A percentile compares a stretch with the other conserved stretches of the same genome.
These are phyloP conservation scores for Emergomyces africanus DNA, from an alignment of 2,329 filamentous ascomycete genomes.

Conservation along the genomic window DNA sequence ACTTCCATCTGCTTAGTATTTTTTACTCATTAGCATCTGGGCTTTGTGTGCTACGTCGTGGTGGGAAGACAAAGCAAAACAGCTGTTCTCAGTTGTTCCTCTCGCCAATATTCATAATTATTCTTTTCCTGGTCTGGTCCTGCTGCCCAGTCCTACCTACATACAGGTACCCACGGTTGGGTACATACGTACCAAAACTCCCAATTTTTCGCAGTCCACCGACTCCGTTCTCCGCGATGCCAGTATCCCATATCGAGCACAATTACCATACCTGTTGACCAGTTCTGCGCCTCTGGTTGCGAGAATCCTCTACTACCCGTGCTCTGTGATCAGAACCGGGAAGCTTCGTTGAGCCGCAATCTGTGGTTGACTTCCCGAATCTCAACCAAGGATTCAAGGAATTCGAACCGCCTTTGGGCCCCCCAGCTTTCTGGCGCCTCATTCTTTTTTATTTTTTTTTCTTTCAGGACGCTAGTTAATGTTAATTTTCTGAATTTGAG, in stretches of 20 bases:
- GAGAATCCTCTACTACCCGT: too few relatives aligned
- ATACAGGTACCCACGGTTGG: background rate
- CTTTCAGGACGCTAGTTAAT: too few relatives aligned
- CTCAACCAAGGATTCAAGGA: background rate
- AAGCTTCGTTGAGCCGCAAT: background rate
- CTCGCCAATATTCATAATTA: background rate
- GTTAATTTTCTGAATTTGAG: background rate
- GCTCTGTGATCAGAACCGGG: background rate
- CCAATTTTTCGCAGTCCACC: background rate
- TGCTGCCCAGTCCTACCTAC: too few relatives aligned
- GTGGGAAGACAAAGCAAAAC: background rate
- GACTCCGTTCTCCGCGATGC: background rate
- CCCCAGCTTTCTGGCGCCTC: too few relatives aligned
- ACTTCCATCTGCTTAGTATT: too few relatives aligned
- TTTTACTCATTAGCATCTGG: background rate
- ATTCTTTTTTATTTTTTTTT: background rate
- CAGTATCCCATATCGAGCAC: background rate
- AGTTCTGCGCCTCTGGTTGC: background rate
- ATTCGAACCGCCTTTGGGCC: background rate
- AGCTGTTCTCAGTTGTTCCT: background rate
- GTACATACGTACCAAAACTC: background rate
- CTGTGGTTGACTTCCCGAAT: background rate
- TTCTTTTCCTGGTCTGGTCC: background rate
- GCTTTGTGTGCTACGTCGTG: background rate
- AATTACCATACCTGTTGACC: background rate